Percentiles rank a stretch among this genome's conserved stretches.
Evolutionary conservation across 1,284 basidiomycete genomes (phyloP).

Genomic region (Moesziomyces antarcticus): DNA sequence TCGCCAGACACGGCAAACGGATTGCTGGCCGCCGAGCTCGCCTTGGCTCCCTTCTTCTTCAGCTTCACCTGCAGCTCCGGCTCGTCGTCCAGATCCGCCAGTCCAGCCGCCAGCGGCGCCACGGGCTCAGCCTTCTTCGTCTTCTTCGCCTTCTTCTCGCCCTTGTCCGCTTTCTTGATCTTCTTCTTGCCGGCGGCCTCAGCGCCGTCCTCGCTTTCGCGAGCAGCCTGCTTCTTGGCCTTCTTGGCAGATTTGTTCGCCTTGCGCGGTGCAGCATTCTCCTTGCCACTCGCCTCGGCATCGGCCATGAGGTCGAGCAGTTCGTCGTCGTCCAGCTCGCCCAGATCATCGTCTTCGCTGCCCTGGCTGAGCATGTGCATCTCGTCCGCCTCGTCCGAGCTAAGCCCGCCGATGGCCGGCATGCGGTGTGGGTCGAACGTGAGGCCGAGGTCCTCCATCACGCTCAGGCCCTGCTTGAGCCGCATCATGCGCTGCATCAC

Average conservation of each 20-base stretch:
- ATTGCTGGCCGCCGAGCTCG: conserved; percentile 15
- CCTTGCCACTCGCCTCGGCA: conserved; percentile 48
- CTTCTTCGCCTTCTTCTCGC: conserved; percentile 15
- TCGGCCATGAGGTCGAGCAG: conserved; percentile 46
- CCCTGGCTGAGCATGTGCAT: conserved; percentile 49
- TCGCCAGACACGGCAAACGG: conserved; percentile 32
- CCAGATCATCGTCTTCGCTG: conserved; percentile 54
- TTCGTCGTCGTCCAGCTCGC: conserved; percentile 58
- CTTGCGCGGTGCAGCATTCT: conserved; percentile 29
- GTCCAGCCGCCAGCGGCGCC: conserved; percentile 41
- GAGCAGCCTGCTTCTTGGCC: conserved; percentile 15
- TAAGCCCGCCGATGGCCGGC: conserved; percentile 18
- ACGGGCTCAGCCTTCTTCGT: conserved; percentile 31
- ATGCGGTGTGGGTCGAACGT: conserved; percentile 37
- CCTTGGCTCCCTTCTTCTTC: conserved; percentile 29
- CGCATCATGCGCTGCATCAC: conserved; percentile 83
- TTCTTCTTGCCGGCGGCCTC: conserved; percentile 9
- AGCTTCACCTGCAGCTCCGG: conserved; percentile 38
- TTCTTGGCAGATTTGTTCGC: conserved; percentile 14
- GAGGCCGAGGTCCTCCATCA: conserved; percentile 71
- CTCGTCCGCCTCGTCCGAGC: conserved; percentile 40
- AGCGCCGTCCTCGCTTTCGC: conserved; percentile 11
- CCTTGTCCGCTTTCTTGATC: not conserved
- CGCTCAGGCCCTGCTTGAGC: conserved; percentile 84
- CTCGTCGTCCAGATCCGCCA: conserved; percentile 48